Evolutionary conservation across 1,284 basidiomycete genomes (phyloP).

Genomic region (Pseudozyma thailandica): DNA sequence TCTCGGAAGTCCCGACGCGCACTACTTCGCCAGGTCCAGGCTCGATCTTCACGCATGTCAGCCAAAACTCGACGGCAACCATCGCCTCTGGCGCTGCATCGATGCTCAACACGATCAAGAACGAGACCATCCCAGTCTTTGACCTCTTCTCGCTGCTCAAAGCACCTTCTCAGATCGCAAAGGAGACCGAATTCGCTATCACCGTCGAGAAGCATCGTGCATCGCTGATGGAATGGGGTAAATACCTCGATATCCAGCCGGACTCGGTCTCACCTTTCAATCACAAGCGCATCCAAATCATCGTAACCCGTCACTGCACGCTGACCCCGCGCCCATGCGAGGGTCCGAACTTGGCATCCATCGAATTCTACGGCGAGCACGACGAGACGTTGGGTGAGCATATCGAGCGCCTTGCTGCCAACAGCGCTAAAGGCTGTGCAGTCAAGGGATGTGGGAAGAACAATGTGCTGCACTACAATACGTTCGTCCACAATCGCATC

Average conservation of each 20-base stretch:
- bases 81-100: slow-evolving; percentile 6
- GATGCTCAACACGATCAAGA: slow-evolving; percentile 25
- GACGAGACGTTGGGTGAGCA: slow-evolving; percentile 92
- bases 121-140: slow-evolving; percentile 23
- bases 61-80: slow-evolving; percentile 15
- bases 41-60: slow-evolving; percentile 17
- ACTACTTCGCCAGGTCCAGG: slow-evolving; percentile 33
- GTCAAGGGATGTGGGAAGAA: slow-evolving; percentile 85
- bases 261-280: slow-evolving; percentile 83
- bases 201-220: slow-evolving; percentile 43
- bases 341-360: slow-evolving; percentile 73
- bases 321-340: slow-evolving; percentile 71
- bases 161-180: slow-evolving; percentile 43
- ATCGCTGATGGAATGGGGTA: slow-evolving; percentile 46
- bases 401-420: slow-evolving; percentile 81
- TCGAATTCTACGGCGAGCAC: slow-evolving; percentile 90
- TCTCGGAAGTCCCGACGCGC: slow-evolving; percentile 42
- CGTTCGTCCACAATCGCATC: slow-evolving; percentile 88
- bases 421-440: slow-evolving; percentile 77
- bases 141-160: slow-evolving; percentile 44
- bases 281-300: slow-evolving; percentile 86
- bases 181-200: slow-evolving; percentile 43
- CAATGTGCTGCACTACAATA: slow-evolving; percentile 83
- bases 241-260: slow-evolving; percentile 63
- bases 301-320: slow-evolving; percentile 79